Evolutionary conservation across 208 protist species (phyloP), one percentile per base, ranked within the genome.

Genomic region (Phytomonas serpens): DNA sequence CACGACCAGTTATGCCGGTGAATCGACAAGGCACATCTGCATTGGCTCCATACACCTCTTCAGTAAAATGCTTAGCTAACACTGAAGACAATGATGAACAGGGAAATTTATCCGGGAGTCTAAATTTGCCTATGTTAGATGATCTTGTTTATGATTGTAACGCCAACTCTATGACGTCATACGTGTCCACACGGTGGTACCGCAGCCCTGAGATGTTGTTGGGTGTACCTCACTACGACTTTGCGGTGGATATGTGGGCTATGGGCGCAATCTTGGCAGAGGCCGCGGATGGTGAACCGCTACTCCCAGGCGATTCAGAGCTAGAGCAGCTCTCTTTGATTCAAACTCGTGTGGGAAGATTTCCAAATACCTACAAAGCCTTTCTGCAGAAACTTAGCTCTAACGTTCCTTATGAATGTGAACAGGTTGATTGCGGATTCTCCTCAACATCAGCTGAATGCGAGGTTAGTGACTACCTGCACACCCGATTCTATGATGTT

Each of bases 171-270:
- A 91, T 96, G 82, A 98, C 94, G 7, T 88, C 93, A 69, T 97
- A 98, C 69, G 91, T 98, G 7, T 90, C 92, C 0, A 98, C 95
- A 19, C 87, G 93, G 30, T 97, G 92, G 92, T 98, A 98, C 75
- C 83, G 94, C 38, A 92, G 84, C 61, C 94, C 94, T n/a, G 89
- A 97, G 76, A 93, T 98, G 82, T 80, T 98, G 32, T 77, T 98
- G 27, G 93, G 87, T 5, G 83, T 88, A 73, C 36, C 82, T 19
- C 71, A 87, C 52, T 97, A 97, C 74, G 74, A 75, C 61, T 89
- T 88, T 62, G 72, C 82, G 3, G 88, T 94, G 4, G 95, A 98
- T 75, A 90, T 97, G 76, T 98, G 92, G 93, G 88, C 93, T 0
- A 81, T 94, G 4, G 95, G 95, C 3, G 88, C 81, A 36, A 96